A percentile compares a stretch with the other conserved stretches of the same genome.
These are phyloP conservation scores for Sporopachydermia quercuum DNA, from an alignment of 805 yeast genomes.

Conservation along the genomic window DNA sequence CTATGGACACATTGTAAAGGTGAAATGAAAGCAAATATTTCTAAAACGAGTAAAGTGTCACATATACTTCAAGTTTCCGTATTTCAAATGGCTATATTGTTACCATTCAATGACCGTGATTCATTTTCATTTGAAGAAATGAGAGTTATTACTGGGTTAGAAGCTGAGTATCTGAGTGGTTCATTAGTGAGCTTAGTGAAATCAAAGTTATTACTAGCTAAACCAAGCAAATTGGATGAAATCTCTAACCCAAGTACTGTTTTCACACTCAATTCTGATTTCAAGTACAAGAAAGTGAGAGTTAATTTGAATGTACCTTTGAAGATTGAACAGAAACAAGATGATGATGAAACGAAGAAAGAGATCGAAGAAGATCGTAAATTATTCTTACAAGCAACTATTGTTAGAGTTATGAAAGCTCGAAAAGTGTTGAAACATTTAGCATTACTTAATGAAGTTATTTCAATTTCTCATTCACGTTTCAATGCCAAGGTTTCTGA, in stretches of 20 bases:
- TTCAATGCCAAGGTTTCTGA: slow-evolving; percentile 79
- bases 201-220: slow-evolving; percentile 55
- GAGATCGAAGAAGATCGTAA: slow-evolving; percentile 81
- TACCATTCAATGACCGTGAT: slow-evolving; percentile 66
- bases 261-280: slow-evolving; percentile 64
- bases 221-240: slow-evolving; percentile 45
- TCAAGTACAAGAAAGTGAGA: slow-evolving; percentile 69
- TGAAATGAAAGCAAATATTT: slow-evolving; percentile 75
- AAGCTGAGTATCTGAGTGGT: slow-evolving; percentile 52
- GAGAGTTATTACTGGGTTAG: slow-evolving; percentile 50
- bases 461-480: slow-evolving; percentile 68
- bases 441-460: slow-evolving; percentile 72
- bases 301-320: slow-evolving; percentile 56
- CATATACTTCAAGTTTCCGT: slow-evolving; percentile 69
- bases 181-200: slow-evolving; percentile 69
- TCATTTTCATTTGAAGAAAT: slow-evolving; percentile 47
- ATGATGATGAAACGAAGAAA: slow-evolving; percentile 56
- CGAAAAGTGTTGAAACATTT: slow-evolving; percentile 69
- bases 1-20: slow-evolving; percentile 90
- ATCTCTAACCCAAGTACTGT: slow-evolving; percentile 36
- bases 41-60: slow-evolving; percentile 71
- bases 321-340: slow-evolving; percentile 48
- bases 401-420: slow-evolving; percentile 94
- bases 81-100: slow-evolving; percentile 73
- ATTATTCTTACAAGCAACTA: slow-evolving; percentile 78